These are phyloP conservation scores for Ricinus communis DNA, from an alignment of 345 rosid genomes.

Conservation along the genomic window DNA sequence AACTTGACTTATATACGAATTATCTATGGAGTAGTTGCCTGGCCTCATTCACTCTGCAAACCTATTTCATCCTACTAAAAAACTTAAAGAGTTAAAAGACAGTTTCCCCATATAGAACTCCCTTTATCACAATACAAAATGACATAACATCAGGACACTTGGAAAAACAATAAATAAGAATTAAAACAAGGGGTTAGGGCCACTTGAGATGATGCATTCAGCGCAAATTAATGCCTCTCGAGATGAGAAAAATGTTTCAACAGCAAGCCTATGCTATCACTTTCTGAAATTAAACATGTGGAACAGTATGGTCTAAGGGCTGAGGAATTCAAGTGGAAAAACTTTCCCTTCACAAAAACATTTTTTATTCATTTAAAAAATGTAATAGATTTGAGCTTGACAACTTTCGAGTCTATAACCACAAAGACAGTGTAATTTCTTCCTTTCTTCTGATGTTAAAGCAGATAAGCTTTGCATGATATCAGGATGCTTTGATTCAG, in stretches of 20 bases:
- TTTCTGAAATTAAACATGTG: neutral
- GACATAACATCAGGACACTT: neutral
- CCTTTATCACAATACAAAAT: neutral
- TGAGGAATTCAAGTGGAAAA: neutral
- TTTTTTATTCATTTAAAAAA: neutral
- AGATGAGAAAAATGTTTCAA: neutral
- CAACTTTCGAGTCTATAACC: neutral
- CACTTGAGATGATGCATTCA: too few species aligned
- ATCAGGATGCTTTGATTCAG: neutral
- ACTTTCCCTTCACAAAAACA: neutral
- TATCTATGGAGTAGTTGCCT: neutral
- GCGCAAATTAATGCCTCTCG: too few species aligned
- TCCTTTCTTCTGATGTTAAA: neutral
- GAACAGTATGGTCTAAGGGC: neutral
- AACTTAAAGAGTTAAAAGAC: neutral
- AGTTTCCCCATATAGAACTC: neutral
- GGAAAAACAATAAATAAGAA: neutral
- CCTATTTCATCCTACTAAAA: neutral
- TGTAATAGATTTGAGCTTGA: neutral
- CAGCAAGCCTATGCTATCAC: neutral
- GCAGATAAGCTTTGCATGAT: neutral
- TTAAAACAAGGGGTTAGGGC: too few species aligned
- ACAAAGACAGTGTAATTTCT: neutral
- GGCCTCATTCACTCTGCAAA: neutral
- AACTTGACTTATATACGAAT: neutral